Conservation (phyloP, 2,329 filamentous ascomycete genomes). For the Tolypocladium guangdongense region DNA sequence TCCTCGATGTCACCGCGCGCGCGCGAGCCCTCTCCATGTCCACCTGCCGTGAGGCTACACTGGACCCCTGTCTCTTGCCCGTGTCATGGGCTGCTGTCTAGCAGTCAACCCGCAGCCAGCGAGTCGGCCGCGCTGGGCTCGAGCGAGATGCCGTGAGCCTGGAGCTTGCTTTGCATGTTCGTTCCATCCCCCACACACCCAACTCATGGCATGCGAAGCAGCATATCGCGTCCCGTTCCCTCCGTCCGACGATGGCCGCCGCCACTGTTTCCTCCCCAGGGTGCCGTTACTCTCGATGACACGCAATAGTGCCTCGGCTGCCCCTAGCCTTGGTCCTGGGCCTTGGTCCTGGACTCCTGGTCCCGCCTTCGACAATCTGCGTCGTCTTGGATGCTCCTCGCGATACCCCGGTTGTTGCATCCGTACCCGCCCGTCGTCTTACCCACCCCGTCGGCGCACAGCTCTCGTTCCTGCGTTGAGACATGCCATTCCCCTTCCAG, state of each 20-base stretch:
- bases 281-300: neutral
- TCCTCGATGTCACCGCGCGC: neutral
- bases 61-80: neutral
- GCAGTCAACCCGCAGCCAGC: neutral
- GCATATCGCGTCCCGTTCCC: neutral
- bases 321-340: neutral
- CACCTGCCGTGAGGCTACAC: neutral
- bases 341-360: too few species aligned
- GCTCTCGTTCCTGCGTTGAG: constrained; percentile 26
- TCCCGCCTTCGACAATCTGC: neutral
- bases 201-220: neutral
- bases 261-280: neutral
- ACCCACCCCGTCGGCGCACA: neutral
- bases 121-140: neutral
- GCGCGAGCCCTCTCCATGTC: neutral
- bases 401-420: neutral
- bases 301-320: neutral
- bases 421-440: neutral
- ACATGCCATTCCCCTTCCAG: constrained; percentile 24
- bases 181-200: neutral
- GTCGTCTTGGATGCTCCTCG: neutral
- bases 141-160: neutral
- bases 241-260: neutral
- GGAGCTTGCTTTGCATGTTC: neutral
- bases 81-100: neutral